Evolutionary conservation across 2,329 filamentous ascomycete species (phyloP), one percentile per base, ranked within the genome.

Genomic region (Blastomyces emzantsi): DNA sequence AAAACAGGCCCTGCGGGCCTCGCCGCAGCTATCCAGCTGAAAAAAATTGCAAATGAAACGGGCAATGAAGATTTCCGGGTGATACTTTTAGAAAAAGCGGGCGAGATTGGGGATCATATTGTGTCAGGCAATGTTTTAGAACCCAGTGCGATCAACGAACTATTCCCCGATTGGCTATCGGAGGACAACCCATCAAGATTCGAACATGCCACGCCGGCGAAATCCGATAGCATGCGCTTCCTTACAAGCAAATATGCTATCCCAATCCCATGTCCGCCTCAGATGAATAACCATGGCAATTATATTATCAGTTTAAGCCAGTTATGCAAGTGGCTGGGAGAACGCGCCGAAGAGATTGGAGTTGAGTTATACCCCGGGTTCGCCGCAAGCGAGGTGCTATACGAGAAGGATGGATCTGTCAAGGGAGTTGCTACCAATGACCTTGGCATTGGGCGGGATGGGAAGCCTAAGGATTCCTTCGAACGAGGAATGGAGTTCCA

Each of bases 401-500:
- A 97, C 77, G 85, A 86, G 68, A 71, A 85, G 2, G 93, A 97
- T 73, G 93, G 93, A 2, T 90, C 90, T 1, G 94, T 99, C 61
- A 88, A 87, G 76, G 94, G 94, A 68, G 93, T 99, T 51, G 94
- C 94, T 22, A 99, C 94, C 57, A 97, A 97, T 72, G 94, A 99
- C 72, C 80, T 97, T 28, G 94, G 94, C 49, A 85, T 99, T 65
- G 87, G 83, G 11, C 84, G 92, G 62, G 84, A 89, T 70, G 93
- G 93, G 49, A 89, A 88, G 75, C 86, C 92, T 45, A 97, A 96
- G 80, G 89, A 94, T 63, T 87, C 83, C 7, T 99, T 97, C 72
- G 92, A 97, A 81, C 85, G 94, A 66, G 94, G 94, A 65, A 99
- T 99, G 94, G 94, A 96, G 78, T 99, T 99, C 74, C 92, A 96